Evolutionary conservation across 2,329 filamentous ascomycete species (phyloP), one percentile per base, ranked within the genome.

Genomic region (Claviceps maximensis): DNA sequence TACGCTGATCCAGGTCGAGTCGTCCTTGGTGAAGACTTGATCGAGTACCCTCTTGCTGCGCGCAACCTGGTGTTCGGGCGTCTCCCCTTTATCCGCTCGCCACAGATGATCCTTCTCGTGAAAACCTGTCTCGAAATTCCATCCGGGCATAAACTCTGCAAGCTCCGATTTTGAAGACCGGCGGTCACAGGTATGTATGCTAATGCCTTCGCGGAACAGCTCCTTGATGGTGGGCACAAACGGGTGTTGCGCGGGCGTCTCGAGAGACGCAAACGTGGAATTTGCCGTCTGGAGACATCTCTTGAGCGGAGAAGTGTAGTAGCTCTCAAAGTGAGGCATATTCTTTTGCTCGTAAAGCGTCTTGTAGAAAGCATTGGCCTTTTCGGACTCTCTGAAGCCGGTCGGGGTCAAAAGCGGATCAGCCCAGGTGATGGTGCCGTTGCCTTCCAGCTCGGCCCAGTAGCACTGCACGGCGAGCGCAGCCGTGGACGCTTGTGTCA

Each of bases 151-250:
- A 4, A 72, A 68, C 2, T 66, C 56, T 17, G 68, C 65, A 56
- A 87, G 81, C 54, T 74, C 72, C 0, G 74, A 71, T 60, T 72
- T 76, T 58, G 67, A 76, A 23, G 75, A 76, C 10, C 84, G 73
- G 31, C 77, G 74, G 65, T 87, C 81, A 62, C 84, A 88, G 0
- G 83, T 86, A 62, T 86, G 84, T 44, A 81, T 77, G 52, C 76
- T 80, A 53, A 87, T 78, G 2, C 78, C 77, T 65, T 87, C 84
- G 31, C 84, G 74, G 57, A 87, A 70, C 38, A 76, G 63, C 59
- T 87, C 84, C 65, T 85, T 86, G 56, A 87, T 68, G 1, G 71
- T 69, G 0, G 82, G 83, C 2, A 65, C 64, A 58, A 85, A 86
- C 0, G 74, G 75, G 12, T 64, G 64, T 3, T 70, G 63, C 8